Evolutionary conservation across 805 yeast genomes (phyloP).

Genomic region (Clavispora santaluciae): DNA sequence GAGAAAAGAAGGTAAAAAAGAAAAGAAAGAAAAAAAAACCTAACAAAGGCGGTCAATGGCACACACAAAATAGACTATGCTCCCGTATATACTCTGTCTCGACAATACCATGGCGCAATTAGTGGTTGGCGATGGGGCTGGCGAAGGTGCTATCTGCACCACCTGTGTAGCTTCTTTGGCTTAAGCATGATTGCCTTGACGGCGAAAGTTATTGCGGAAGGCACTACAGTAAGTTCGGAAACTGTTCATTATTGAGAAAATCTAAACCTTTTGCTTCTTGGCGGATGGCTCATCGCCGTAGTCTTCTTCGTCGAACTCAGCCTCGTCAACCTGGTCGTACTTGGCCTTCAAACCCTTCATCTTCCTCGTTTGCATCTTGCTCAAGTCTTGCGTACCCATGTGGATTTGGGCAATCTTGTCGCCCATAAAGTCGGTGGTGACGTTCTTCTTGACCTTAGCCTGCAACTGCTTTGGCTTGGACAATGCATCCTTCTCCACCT

Average conservation of each 20-base stretch:
- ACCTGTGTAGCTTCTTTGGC: no score
- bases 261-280: conserved; percentile 30
- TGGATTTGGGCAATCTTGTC: conserved; percentile 96
- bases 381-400: conserved; percentile 90
- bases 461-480: conserved; percentile 77
- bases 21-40: no score
- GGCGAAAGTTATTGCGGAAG: no score
- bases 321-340: conserved; percentile 64
- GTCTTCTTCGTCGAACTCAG: conserved; percentile 48
- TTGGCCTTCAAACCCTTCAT: conserved; percentile 94
- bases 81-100: no score
- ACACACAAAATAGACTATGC: no score
- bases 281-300: conserved; percentile 38
- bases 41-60: no score
- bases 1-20: no score
- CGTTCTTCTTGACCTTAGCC: conserved; percentile 81
- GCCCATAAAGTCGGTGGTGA: conserved; percentile 83
- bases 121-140: no score
- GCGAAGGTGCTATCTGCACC: no score
- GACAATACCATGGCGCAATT: no score
- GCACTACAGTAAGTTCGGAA: neutral
- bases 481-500: conserved; percentile 84
- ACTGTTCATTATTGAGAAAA: neutral
- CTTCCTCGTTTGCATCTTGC: conserved; percentile 90
- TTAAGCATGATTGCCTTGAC: no score